Percentiles rank a stretch among this genome's conserved stretches.
These are phyloP conservation scores for Ascocoryne sarcoides DNA, from an alignment of 2,329 filamentous ascomycete species.

Conservation along the genomic window DNA sequence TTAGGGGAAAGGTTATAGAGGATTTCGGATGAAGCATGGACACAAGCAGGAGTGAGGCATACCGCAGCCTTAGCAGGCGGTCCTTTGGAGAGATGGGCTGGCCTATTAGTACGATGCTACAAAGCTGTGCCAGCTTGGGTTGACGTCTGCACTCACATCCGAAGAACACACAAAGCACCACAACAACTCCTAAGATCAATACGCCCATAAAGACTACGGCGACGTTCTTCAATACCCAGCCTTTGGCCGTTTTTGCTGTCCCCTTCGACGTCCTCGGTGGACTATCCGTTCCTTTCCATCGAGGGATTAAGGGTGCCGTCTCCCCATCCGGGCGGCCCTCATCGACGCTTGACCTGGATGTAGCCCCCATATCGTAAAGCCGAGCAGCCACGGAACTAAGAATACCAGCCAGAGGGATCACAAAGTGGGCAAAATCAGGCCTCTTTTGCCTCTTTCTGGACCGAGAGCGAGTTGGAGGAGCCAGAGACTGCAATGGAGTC, in stretches of 20 bases:
- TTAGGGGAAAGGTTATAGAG: slow-evolving; percentile 53
- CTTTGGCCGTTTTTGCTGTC: slow-evolving; percentile 9
- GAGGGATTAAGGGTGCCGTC: not conserved
- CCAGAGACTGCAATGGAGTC: not conserved
- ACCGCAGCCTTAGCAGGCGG: slow-evolving; percentile 23
- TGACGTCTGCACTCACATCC: slow-evolving; percentile 11
- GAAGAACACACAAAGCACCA: slow-evolving; percentile 22
- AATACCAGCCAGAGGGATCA: slow-evolving; percentile 15
- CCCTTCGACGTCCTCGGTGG: no score
- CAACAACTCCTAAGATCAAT: slow-evolving; percentile 19
- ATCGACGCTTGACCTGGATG: not conserved
- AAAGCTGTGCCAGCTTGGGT: not conserved
- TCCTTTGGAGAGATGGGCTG: slow-evolving; percentile 14
- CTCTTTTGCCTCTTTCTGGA: slow-evolving; percentile 1
- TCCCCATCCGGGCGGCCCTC: slow-evolving; percentile 7
- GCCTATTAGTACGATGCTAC: slow-evolving; percentile 5
- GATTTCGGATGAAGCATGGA: slow-evolving; percentile 54
- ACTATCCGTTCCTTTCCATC: no score
- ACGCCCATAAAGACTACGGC: slow-evolving; percentile 19
- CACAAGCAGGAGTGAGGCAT: slow-evolving; percentile 51
- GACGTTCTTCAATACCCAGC: slow-evolving; percentile 18
- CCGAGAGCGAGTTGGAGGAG: slow-evolving; percentile 3
- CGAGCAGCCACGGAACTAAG: slow-evolving; percentile 14
- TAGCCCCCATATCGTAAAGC: slow-evolving; percentile 20
- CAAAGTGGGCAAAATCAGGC: slow-evolving; percentile 14